phyloP scores from a whole-genome alignment of 2,329 filamentous ascomycete genomes.

The Ascochyta fabae region DNA sequence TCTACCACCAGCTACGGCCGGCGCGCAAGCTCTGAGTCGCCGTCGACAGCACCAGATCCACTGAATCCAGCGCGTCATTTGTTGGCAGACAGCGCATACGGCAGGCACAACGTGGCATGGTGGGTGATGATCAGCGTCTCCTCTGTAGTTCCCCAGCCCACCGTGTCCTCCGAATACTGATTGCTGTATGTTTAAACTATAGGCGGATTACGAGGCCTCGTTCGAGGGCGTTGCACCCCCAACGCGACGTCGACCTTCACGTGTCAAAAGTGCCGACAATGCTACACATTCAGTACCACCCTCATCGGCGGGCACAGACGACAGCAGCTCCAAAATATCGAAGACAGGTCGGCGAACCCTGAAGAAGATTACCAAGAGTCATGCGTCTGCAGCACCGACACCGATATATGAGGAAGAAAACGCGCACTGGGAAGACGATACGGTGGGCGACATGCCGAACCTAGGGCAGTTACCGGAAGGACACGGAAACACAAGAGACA shows the following conservation, averaged over 20 bases:
- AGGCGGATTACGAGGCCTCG: slow-evolving; percentile 41
- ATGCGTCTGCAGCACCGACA: slow-evolving; percentile 22
- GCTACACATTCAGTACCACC: slow-evolving; percentile 23
- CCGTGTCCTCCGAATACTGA: slow-evolving; percentile 15
- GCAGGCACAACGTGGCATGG: slow-evolving; percentile 44
- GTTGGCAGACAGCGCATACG: slow-evolving; percentile 31
- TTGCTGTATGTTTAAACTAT: slow-evolving; percentile 29
- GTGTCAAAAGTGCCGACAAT: slow-evolving; percentile 30
- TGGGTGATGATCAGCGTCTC: slow-evolving; percentile 42
- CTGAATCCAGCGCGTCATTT: slow-evolving; percentile 38
- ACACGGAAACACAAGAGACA: slow-evolving; percentile 35
- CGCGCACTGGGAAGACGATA: slow-evolving; percentile 27
- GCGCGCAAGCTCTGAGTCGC: slow-evolving; percentile 27
- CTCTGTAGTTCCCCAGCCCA: slow-evolving; percentile 15
- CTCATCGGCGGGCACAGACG: slow-evolving; percentile 32
- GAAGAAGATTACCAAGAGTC: slow-evolving; percentile 30
- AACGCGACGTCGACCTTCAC: slow-evolving; percentile 36
- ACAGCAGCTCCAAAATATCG: slow-evolving; percentile 28
- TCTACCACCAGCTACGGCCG: slow-evolving; percentile 28
- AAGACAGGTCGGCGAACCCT: slow-evolving; percentile 28
- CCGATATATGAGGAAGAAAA: slow-evolving; percentile 24
- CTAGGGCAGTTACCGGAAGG: slow-evolving; percentile 52
- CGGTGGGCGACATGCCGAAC: slow-evolving; percentile 46
- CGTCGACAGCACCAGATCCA: slow-evolving; percentile 43
- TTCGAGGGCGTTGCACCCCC: slow-evolving; percentile 30